phyloP scores from a whole-genome alignment of 2,329 filamentous ascomycete genomes.

The Venturia oleaginea region DNA sequence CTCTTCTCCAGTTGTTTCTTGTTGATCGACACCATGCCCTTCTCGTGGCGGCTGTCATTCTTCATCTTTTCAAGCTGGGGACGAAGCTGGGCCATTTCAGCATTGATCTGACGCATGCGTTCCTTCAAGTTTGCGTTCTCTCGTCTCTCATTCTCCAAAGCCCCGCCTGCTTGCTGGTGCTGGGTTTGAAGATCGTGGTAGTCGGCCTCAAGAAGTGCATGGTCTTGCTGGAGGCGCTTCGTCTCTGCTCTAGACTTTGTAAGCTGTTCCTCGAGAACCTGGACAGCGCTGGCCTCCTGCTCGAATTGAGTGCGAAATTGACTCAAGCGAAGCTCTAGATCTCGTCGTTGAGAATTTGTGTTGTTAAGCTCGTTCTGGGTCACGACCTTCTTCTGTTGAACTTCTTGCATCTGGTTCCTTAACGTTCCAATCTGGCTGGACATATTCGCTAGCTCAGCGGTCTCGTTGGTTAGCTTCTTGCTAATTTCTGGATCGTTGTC shows the following conservation, averaged over 20 bases:
- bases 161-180: conserved; percentile 64
- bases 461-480: conserved; percentile 81
- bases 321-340: conserved; percentile 79
- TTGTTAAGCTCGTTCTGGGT: conserved; percentile 77
- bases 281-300: conserved; percentile 82
- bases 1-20: conserved; percentile 92
- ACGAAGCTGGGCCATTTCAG: conserved; percentile 73
- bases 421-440: conserved; percentile 91
- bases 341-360: conserved; percentile 77
- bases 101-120: conserved; percentile 73
- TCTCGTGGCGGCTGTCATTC: conserved; percentile 87
- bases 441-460: conserved; percentile 85
- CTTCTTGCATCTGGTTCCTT: conserved; percentile 88
- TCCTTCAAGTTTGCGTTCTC: conserved; percentile 84
- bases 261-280: conserved; percentile 74
- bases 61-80: conserved; percentile 89
- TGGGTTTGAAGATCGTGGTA: conserved; percentile 76
- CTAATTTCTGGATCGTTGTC: conserved; percentile 83
- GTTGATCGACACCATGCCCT: conserved; percentile 93
- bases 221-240: conserved; percentile 73
- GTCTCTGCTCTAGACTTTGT: conserved; percentile 68
- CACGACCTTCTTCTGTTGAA: conserved; percentile 69
- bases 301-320: conserved; percentile 86
- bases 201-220: conserved; percentile 70
- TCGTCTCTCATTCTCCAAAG: conserved; percentile 76